phyloP scores from a whole-genome alignment of 2,329 filamentous ascomycete genomes.

The Karstenula rhodostoma region DNA sequence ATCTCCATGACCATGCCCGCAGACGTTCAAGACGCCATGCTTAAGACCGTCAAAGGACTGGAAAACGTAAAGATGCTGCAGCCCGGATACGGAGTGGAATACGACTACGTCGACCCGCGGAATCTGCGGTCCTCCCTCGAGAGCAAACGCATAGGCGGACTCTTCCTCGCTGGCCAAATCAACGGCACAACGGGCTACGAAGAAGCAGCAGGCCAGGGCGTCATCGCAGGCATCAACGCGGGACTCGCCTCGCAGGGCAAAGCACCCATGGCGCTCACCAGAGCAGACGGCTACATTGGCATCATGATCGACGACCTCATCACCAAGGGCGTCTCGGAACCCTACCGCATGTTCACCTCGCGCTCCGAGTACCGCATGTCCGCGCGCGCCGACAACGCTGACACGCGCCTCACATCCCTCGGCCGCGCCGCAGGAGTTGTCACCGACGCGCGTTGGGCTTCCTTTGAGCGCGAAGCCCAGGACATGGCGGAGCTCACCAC shows the following conservation, averaged over 20 bases:
- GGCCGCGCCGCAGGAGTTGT: constrained; percentile 81
- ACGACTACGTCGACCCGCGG: constrained; percentile 96
- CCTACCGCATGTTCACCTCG: constrained; percentile 98
- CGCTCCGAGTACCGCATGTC: constrained; percentile 96
- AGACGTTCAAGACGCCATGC: constrained; percentile 82
- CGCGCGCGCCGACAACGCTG: constrained; percentile 91
- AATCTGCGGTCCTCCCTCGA: constrained; percentile 88
- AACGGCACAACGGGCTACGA: constrained; percentile 99
- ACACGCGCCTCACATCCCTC: constrained; percentile 81
- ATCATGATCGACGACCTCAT: constrained; percentile 98
- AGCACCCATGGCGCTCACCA: constrained; percentile 71
- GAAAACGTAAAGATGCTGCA: constrained; percentile 93
- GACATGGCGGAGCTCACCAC: constrained; percentile 73
- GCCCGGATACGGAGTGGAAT: constrained; percentile 95
- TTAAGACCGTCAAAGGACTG: constrained; percentile 87
- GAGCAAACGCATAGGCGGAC: constrained; percentile 86
- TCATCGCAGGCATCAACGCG: constrained; percentile 93
- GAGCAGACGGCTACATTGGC: constrained; percentile 94
- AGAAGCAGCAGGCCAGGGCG: constrained; percentile 92
- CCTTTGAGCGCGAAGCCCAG: constrained; percentile 69
- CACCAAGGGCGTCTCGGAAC: constrained; percentile 95
- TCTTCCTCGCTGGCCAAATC: constrained; percentile 95
- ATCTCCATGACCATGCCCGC: constrained; percentile 96
- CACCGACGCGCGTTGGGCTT: constrained; percentile 77
- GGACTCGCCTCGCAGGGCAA: constrained; percentile 78